Evolutionary conservation across 2,329 filamentous ascomycete genomes (phyloP), one percentile per base, ranked within the genome.

Genomic region (Neopestalotiopsis sp.): DNA sequence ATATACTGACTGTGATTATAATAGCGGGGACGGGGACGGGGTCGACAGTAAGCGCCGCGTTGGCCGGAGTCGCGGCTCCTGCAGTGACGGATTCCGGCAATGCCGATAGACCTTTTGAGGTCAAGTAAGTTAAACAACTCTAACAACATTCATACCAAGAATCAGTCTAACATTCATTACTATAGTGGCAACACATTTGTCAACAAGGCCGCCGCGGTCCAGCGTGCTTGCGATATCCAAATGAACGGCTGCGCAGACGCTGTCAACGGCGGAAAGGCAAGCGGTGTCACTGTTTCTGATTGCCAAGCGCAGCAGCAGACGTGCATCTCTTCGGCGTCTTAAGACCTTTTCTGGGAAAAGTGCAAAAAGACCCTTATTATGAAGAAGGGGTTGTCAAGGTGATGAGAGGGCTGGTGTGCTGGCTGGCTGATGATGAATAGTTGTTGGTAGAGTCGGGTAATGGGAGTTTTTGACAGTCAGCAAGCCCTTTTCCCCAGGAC

Each of bases 151-250:
- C 61, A n/a, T 5, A 7, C 13, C 20, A 20, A 65, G 28, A n/a
- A 38, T 30, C 12, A 30, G 20, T 14, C 57, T 59, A n/a, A 61
- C 32, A 38, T 34, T 40, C 30, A 20, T n/a, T 42, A 24, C 24
- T 14, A 56, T 45, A 67, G 65, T 17, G 73, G 76, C 24, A 81
- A 82, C 81, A 89, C 82, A 49, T 91, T 92, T 76, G 85, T 86
- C 53, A 86, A 86, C 76, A 76, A 86, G 72, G 79, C 76, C 3
- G 86, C 85, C 10, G 90, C 90, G 24, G 79, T 86, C 56, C 85
- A 90, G 78, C 84, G 90, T 61, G 86, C 88, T 45, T 92, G 90
- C 76, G 85, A 89, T 70, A 85, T 90, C 69, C 88, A 91, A 80
- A 87, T 89, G 80, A 91, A 90, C 74, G 79, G 77, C 3, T 92